Evolutionary conservation across 2,329 filamentous ascomycete species (phyloP).

Genomic region (Didymellaceae sp.): DNA sequence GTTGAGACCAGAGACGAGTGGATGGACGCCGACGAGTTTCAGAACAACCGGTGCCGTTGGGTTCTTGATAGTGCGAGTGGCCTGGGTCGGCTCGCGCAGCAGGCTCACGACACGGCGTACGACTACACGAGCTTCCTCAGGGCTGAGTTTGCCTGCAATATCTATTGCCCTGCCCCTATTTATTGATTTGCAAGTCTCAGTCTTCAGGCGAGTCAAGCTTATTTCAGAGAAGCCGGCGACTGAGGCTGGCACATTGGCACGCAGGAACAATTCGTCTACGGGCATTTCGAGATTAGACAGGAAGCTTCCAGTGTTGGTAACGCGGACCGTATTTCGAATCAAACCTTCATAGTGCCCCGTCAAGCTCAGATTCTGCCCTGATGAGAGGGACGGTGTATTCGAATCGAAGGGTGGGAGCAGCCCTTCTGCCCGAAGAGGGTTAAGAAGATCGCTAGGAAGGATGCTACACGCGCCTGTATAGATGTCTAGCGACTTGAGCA

Average conservation of each 20-base stretch:
- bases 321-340: slow-evolving; percentile 21
- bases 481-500: slow-evolving; percentile 29
- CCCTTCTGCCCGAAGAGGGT: slow-evolving; percentile 29
- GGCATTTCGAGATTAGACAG: too few species aligned
- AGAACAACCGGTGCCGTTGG: slow-evolving; percentile 16
- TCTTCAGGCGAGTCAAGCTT: slow-evolving; percentile 19
- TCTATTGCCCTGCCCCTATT: slow-evolving; percentile 33
- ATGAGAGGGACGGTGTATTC: background rate
- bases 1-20: slow-evolving; percentile 33
- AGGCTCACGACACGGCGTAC: slow-evolving; percentile 26
- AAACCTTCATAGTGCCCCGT: slow-evolving; percentile 30
- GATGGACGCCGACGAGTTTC: slow-evolving; percentile 28
- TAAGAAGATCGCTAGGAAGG: slow-evolving; percentile 36
- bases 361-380: background rate
- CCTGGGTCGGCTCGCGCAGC: slow-evolving; percentile 4
- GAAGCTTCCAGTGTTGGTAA: too few species aligned
- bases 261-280: too few species aligned
- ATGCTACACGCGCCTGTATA: slow-evolving; percentile 17
- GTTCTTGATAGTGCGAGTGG: slow-evolving; percentile 4
- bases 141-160: slow-evolving; percentile 29
- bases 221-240: too few species aligned
- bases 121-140: slow-evolving; percentile 32
- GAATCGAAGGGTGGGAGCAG: slow-evolving; percentile 24
- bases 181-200: slow-evolving; percentile 21
- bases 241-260: too few species aligned